These are phyloP conservation scores for Fraxinus latifolia DNA, from an alignment of 305 asterid genomes.

Conservation along the genomic window DNA sequence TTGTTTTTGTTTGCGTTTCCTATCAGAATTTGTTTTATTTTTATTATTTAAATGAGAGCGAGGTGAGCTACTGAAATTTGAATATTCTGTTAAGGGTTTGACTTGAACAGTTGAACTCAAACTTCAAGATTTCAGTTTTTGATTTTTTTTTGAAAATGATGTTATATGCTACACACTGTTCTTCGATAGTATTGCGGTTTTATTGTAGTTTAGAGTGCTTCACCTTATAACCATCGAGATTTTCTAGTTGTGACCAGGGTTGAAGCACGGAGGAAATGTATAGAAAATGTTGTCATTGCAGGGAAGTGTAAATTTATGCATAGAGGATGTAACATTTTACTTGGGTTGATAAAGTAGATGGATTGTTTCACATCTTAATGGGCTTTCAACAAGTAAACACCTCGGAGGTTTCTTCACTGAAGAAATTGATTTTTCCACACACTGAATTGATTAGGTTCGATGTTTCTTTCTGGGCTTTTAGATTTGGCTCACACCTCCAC, in stretches of 20 bases:
- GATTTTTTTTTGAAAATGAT: background rate
- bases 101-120: background rate
- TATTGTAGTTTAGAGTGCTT: background rate
- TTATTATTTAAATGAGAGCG: background rate
- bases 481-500: conserved; percentile 57
- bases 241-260: conserved; percentile 21
- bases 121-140: background rate
- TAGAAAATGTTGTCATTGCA: conserved; percentile 37
- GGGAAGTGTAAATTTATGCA: conserved; percentile 50
- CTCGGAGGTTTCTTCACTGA: conserved; percentile 72
- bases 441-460: conserved; percentile 82
- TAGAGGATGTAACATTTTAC: conserved; percentile 65
- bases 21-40: background rate
- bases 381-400: conserved; percentile 89
- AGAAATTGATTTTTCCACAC: conserved; percentile 75
- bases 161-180: background rate
- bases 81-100: background rate
- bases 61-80: background rate
- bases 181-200: background rate
- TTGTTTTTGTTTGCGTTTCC: background rate
- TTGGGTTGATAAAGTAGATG: conserved; percentile 97
- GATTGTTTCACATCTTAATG: conserved; percentile 85
- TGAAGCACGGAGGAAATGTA: conserved; percentile 36
- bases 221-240: background rate
- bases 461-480: conserved; percentile 50